Evolutionary conservation across 2,329 filamentous ascomycete species (phyloP), one percentile per base, ranked within the genome.

Genomic region (Hypoxylon sp.): DNA sequence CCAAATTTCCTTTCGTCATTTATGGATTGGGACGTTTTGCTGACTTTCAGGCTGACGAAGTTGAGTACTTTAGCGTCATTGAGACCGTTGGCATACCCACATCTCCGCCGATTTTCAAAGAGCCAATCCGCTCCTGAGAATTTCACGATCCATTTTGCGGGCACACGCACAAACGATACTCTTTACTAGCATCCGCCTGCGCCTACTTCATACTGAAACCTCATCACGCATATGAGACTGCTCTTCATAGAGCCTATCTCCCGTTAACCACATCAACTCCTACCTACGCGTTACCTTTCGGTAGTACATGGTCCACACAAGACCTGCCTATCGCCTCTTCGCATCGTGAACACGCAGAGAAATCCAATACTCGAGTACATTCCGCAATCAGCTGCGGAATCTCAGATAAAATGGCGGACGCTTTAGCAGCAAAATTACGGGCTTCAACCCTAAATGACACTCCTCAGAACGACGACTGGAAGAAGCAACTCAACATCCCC

Each of bases 401-500:
- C 46, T 26, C 51, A 59, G 62, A 17, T 55, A 65, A 57, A 51
- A 77, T 78, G 77, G 69, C 75, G 74, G 77, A 82, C 77, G 65
- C 66, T 71, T 75, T 74, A 68, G 62, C 69, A 59, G 62, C 72
- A 60, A 67, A 75, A 68, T 73, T 77, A 37, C 80, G 82, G 74
- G 82, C 78, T 70, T 78, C 77, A 61, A 79, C 74, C 73, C 71
- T 78, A 75, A 85, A 83, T 78, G 85, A 88, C 77, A 82, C 80
- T 74, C 72, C 82, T 71, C 78, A 82, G 75, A 80, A 84, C 68
- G 87, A 89, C 31, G 89, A 94, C 78, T 95, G 92, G 92, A 93
- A 92, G 82, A 87, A 90, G 77, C 88, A 81, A 67, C 82, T 95
- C 65, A 93, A 92, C 73, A 81, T 92, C 66, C 93, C 93, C 57